Base-by-base conservation (phyloP, 2,329 filamentous ascomycete species). In the Hypoxylon sp. region DNA sequence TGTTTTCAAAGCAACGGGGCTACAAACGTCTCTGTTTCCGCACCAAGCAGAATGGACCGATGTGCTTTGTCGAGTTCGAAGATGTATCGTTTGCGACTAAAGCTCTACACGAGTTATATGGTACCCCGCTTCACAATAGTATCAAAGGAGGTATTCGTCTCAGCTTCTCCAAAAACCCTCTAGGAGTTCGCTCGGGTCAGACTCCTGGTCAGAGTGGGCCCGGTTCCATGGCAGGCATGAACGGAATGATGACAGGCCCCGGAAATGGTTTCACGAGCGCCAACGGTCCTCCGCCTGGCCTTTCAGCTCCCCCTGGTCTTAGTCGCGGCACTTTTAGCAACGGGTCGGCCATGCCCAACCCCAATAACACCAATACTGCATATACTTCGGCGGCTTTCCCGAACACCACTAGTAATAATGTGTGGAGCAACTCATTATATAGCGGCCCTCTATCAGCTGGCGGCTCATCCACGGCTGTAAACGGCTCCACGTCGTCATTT, bases 21-120 rank as follows among this genome's bases (percentile, higher is more conserved):
- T 99, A 97, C 81, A 98, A 97, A 80, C 87, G 95, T 26, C 87
- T 99, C 6, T 97, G 93, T 75, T 97, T 97, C 83, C 87, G 94
- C 32, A 96, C 93, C 56, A 98, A 98, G 81, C 88, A 92, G 69
- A 97, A 97, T 71, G 94, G 94, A 0, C 94, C 94, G 1, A 98
- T 98, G 94, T 98, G 95, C 76, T 98, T 98, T 77, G 95, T 99
- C 37, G 95, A 99, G 77, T 99, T 98, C 71, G 94, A 98, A 73
- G 94, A 97, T 72, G 85, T 97, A 10, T 91, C 92, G 1, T 94
- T 93, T 73, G 94, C 95, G 0, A 97, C 94, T 43, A 97, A 95
- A 78, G 91, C 94, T 1, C 84, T 98, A 2, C 88, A 94, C 68
- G 93, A 97, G 59, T 84, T 98, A 1, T 97, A 98, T 73, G 95